Evolutionary conservation across 768 basidiomycete species (phyloP).

Genomic region (Pluteus cervinus): DNA sequence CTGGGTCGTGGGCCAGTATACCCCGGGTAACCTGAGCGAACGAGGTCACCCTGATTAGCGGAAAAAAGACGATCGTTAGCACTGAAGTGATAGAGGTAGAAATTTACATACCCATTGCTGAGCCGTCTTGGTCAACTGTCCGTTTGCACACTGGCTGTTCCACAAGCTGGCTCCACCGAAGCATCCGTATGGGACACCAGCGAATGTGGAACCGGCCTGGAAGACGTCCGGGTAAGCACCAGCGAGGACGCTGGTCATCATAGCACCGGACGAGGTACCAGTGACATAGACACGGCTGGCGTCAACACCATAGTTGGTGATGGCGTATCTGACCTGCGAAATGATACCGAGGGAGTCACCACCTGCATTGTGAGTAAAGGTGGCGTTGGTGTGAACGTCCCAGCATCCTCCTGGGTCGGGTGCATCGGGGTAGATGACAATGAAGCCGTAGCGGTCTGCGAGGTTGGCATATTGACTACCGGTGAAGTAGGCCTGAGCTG

Average conservation of each 20-base stretch:
- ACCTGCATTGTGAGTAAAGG: slow-evolving; percentile 49
- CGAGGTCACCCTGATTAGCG: slow-evolving; percentile 41
- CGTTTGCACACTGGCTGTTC: slow-evolving; percentile 41
- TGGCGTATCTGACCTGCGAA: slow-evolving; percentile 40
- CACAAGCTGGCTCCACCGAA: slow-evolving; percentile 42
- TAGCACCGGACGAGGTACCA: slow-evolving; percentile 47
- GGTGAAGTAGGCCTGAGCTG: slow-evolving; percentile 44
- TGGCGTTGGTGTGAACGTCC: slow-evolving; percentile 44
- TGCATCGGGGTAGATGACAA: slow-evolving; percentile 45
- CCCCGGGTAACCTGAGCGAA: slow-evolving; percentile 42
- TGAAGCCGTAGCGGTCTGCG: slow-evolving; percentile 42
- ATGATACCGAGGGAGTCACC: slow-evolving; percentile 50
- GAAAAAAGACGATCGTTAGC: not conserved
- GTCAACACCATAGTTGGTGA: slow-evolving; percentile 41
- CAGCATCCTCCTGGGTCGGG: slow-evolving; percentile 42
- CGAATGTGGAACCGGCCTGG: slow-evolving; percentile 39
- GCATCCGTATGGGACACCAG: slow-evolving; percentile 51
- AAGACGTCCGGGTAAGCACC: slow-evolving; percentile 53
- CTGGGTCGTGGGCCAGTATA: slow-evolving; percentile 45
- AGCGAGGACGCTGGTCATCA: slow-evolving; percentile 55
- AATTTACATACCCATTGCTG: slow-evolving; percentile 37
- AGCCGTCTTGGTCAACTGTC: slow-evolving; percentile 35
- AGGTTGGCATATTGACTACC: slow-evolving; percentile 44
- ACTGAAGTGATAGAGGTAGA: not conserved
- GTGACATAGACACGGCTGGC: slow-evolving; percentile 42